These are phyloP conservation scores for Colletotrichum liriopes DNA, from an alignment of 2,329 filamentous ascomycete genomes.

Conservation along the genomic window DNA sequence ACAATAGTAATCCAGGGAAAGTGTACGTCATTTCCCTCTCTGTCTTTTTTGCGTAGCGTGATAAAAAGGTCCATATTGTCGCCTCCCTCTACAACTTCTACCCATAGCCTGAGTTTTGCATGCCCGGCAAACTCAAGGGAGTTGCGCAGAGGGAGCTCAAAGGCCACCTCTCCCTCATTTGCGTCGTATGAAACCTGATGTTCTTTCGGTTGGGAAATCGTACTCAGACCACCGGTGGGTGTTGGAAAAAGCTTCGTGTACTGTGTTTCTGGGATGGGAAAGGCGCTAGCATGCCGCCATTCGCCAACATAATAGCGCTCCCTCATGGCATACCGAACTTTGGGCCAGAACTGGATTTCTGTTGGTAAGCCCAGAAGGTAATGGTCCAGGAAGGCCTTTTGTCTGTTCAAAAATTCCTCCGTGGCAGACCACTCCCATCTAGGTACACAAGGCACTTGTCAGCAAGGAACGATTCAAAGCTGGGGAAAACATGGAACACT, in stretches of 20 bases:
- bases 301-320: background rate
- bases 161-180: background rate
- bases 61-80: background rate
- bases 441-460: background rate
- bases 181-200: background rate
- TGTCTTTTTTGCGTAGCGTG: background rate
- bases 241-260: background rate
- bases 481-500: background rate
- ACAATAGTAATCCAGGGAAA: background rate
- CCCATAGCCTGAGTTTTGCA: conserved; percentile 5
- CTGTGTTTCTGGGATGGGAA: background rate
- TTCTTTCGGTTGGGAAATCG: background rate
- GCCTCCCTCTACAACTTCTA: conserved; percentile 4
- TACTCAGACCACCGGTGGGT: background rate
- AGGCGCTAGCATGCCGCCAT: background rate
- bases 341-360: conserved; percentile 4
- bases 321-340: background rate
- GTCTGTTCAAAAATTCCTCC: background rate
- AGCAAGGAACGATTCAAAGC: background rate
- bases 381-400: background rate
- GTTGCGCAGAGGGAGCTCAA: background rate
- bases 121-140: conserved; percentile 3
- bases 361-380: no score
- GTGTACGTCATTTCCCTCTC: background rate
- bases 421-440: background rate